These are phyloP conservation scores for Fusarium agapanthi DNA, from an alignment of 2,329 filamentous ascomycete species.

Conservation along the genomic window DNA sequence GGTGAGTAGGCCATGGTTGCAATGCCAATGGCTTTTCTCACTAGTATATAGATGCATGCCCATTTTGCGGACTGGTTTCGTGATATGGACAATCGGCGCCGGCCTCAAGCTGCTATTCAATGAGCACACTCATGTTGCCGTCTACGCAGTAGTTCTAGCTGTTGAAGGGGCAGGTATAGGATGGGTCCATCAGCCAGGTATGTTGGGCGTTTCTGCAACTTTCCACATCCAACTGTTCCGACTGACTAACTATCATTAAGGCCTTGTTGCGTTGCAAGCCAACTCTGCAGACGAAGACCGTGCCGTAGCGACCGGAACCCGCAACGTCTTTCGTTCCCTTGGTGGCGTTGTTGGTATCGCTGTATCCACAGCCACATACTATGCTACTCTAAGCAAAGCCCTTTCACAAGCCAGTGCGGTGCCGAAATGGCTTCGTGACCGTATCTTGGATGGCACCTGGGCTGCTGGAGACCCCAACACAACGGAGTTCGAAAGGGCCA, in stretches of 20 bases:
- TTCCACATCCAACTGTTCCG: too few species aligned
- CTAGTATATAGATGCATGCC: not conserved
- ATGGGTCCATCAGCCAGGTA: constrained; percentile 9
- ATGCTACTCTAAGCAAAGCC: accelerated
- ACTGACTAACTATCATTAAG: accelerated
- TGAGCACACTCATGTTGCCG: not conserved
- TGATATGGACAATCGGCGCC: not conserved
- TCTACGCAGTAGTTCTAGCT: not conserved
- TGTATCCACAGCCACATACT: not conserved
- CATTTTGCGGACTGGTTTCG: not conserved
- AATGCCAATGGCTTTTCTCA: accelerated
- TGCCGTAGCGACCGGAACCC: not conserved
- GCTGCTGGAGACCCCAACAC: not conserved
- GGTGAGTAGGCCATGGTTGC: accelerated
- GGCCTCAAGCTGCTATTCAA: not conserved
- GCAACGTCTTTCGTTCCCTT: not conserved
- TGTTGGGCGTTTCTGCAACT: not conserved
- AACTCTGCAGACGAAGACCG: not conserved
- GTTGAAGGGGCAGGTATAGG: not conserved
- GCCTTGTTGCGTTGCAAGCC: not conserved
- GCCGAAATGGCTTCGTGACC: not conserved
- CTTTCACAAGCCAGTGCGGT: accelerated
- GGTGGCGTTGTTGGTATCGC: not conserved
- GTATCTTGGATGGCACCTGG: not conserved
- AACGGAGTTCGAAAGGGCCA: not conserved